A percentile compares a stretch with the other conserved stretches of the same genome.
These are phyloP conservation scores for Tetradesmus lagerheimii DNA, from an alignment of 139 green algal genomes.

Conservation along the genomic window DNA sequence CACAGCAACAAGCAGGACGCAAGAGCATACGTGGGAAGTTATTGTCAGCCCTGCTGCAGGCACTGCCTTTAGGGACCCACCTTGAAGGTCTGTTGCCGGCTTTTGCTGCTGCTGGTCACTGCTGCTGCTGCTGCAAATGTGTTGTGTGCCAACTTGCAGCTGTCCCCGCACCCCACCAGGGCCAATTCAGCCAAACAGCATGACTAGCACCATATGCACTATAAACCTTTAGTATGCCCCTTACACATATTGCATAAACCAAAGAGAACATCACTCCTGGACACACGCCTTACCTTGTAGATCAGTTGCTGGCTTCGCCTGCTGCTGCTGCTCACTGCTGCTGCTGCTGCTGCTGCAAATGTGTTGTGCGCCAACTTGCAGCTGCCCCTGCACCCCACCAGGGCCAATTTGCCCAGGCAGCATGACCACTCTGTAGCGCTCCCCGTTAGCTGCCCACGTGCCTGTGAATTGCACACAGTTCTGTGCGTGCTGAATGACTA, in stretches of 20 bases:
- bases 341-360: background rate
- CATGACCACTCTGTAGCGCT: conserved; percentile 36
- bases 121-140: background rate
- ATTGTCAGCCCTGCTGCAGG: no score
- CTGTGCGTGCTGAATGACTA: background rate
- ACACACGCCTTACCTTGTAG: background rate
- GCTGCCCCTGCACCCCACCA: conserved; percentile 1
- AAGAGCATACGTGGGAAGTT: no score
- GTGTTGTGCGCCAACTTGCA: conserved; percentile 44
- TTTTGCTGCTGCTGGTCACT: background rate
- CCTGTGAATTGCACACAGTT: conserved; percentile 29
- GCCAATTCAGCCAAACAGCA: background rate
- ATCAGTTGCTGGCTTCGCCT: background rate
- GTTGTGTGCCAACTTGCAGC: conserved; percentile 44
- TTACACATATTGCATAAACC: no score
- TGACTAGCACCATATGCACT: background rate
- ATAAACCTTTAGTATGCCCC: no score
- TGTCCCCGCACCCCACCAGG: background rate
- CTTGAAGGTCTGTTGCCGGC: background rate
- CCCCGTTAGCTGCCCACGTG: conserved; percentile 30
- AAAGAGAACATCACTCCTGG: no score
- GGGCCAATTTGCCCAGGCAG: background rate
- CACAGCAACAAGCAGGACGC: no score
- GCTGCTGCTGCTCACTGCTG: background rate
- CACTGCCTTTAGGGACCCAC: no score